Evolutionary conservation across 768 basidiomycete species (phyloP), one percentile per base, ranked within the genome.

Genomic region (Lactarius vividus): DNA sequence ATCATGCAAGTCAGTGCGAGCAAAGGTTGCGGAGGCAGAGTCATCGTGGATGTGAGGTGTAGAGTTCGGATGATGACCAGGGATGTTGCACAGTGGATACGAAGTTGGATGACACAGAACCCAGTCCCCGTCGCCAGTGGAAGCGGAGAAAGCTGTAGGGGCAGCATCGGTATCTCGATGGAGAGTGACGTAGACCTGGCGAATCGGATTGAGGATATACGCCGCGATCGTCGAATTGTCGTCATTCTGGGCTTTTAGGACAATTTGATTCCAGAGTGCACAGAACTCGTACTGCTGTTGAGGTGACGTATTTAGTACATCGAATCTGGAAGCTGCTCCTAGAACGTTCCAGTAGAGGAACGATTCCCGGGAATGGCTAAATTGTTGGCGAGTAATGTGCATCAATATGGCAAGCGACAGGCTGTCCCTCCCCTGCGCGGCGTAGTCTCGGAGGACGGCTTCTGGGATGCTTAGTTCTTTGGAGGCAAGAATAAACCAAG

Each of bases 141-240:
- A 15, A 5, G 16, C 6, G 16, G 40, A 40, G 16, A 18, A 40
- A 16, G 5, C 15, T 40, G 16, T 40, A 16, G 40, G 40, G 16
- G 23, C 11, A 10, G 40, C 16, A 18, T 40, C 16, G 16, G 40
- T 40, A 18, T 40, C 6, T 40, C 1, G 15, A 40, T 40, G 40
- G 2, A 40, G 40, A 18, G 6, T 18, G 16, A 3, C 7, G 16
- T 40, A 40, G 18, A 40, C 16, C 6, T 18, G 1, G 16, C 40
- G 40, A 18, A 40, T 40, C 16, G 6, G 40, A 7, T 5, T 7
- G 16, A 40, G 40, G 16, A 40, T 16, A 40, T 7, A 0, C 16
- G 1, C 0, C 6, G 40, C 16, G 40, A 40, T 39, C 1, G 0
- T 5, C 1, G 0, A 5, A 5, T 23, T 3, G 20, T n/a, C 0